Base-by-base conservation (phyloP, 169 alveolate species). In the Eimeria necatrix region DNA sequence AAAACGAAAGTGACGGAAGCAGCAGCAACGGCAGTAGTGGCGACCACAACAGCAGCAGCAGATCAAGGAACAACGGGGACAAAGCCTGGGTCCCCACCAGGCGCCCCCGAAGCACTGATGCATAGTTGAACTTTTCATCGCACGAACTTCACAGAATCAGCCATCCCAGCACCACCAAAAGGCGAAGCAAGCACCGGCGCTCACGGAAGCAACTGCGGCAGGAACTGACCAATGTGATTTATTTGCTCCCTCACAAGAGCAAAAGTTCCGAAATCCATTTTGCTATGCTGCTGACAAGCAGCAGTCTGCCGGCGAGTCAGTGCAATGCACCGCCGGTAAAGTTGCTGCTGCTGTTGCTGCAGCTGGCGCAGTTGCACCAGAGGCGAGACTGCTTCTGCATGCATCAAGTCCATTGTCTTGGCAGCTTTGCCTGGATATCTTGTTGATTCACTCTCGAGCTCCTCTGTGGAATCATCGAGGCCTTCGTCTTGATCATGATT, bases 181-280 rank as follows among this genome's bases (percentile, higher is more conserved):
- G 41, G 41, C 41, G 41, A 32, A 32, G 41, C 41, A 32, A 32
- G 41, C 41, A 32, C 2, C 2, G 41, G 68, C 68, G 68, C 68
- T 56, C 22, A 56, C 68, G 68, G 22, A 2, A 10, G 22, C 12
- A 56, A 18, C 68, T 10, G 20, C 68, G 68, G 22, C 68, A 56
- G 22, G 20, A 56, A 4, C 87, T 74, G 48, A 89, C 94, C 94
- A 20, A 89, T 74, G 80, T 89, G 94, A 24, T 89, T 89, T 59
- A 89, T 89, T 41, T 89, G 94, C 53, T 89, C 94, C 7, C 94
- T 49, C 5, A 89, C 94, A 8, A 89, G 78, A 10, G 94, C 94
- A 48, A 89, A 89, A 6, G 94, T 89, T 9, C 89, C 87, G 56
- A 89, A 89, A 26, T 74, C 89, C 94, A 89, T 89, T 6, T 59